Conservation (phyloP, 768 basidiomycete species). For the Boletus coccyginus region DNA sequence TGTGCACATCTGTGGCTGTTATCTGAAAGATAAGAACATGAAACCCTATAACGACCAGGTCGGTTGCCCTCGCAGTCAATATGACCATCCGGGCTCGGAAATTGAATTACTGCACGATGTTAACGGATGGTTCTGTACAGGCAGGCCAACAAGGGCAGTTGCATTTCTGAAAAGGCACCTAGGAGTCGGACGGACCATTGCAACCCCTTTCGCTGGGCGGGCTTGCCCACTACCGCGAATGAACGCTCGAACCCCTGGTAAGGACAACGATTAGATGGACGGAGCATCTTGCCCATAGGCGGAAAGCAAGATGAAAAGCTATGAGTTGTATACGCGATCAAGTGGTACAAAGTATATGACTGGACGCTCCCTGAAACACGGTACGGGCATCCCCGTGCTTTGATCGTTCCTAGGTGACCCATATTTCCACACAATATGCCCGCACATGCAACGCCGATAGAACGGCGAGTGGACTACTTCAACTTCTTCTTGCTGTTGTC, state of each 20-base stretch:
- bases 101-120: not conserved
- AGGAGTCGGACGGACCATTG: too few species aligned
- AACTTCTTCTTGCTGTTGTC: constrained; percentile 85
- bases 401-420: constrained; percentile 10
- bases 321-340: constrained; percentile 19
- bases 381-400: not conserved
- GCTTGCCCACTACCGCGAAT: not conserved
- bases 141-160: not conserved
- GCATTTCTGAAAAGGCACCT: not conserved
- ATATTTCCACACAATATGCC: constrained; percentile 5
- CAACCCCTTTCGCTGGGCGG: not conserved
- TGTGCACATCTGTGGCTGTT: too few species aligned
- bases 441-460: not conserved
- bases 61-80: not conserved
- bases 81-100: too few species aligned
- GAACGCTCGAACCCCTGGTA: not conserved
- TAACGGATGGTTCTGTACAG: not conserved
- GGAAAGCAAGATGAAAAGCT: not conserved
- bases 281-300: not conserved
- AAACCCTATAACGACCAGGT: too few species aligned
- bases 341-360: constrained; percentile 21
- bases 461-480: constrained; percentile 57
- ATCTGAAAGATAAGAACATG: too few species aligned
- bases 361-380: not conserved
- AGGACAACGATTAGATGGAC: too few species aligned